Evolutionary conservation across 352 stramenopile genomes (phyloP), one percentile per base, ranked within the genome.

Genomic region (Phytophthora kernoviae): DNA sequence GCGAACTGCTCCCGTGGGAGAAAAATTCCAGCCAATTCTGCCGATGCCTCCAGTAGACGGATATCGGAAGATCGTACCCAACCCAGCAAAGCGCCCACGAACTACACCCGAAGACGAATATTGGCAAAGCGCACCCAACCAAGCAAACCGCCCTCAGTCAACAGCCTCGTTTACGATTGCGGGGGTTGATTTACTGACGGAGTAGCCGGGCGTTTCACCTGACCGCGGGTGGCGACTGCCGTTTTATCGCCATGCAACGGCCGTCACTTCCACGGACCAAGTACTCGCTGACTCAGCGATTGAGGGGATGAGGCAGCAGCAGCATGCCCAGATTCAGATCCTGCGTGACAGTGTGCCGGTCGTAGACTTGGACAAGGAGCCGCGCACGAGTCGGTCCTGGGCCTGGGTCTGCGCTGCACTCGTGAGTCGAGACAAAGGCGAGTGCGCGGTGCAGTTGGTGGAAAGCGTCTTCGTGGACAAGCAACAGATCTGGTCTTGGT

Each of bases 401-500:
- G 70, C 77, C 22, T 94, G 81, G 82, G 73, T 94, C 40, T 91
- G 80, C 42, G 68, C 75, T 1, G 70, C 76, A 2, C 71, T 94
- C 14, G 79, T 90, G 15, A 68, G 79, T 50, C 77, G 84, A 58
- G 80, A 86, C 32, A 79, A 77, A 34, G 72, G 74, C 14, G 73
- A 83, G 68, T 87, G 83, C 41, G 54, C 41, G 10, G 53, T 90
- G 27, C 65, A 71, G 4, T 59, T 93, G 1, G 55, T 94, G 17
- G 85, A 91, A 56, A 90, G 75, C 32, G 75, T 92, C 24, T 90
- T 93, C 60, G 50, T 91, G 37, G 65, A 88, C 60, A 84, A 88
- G 45, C 79, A 87, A 45, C 75, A 91, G 58, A 91, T 94, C 51
- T 90, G 79, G 79, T 82, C 77, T 10, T 92, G 84, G 84, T 92